A percentile compares a stretch with the other conserved stretches of the same genome.
Evolutionary conservation across 1,139 yeast species (phyloP).

Genomic region (Protomyces inouyei): DNA sequence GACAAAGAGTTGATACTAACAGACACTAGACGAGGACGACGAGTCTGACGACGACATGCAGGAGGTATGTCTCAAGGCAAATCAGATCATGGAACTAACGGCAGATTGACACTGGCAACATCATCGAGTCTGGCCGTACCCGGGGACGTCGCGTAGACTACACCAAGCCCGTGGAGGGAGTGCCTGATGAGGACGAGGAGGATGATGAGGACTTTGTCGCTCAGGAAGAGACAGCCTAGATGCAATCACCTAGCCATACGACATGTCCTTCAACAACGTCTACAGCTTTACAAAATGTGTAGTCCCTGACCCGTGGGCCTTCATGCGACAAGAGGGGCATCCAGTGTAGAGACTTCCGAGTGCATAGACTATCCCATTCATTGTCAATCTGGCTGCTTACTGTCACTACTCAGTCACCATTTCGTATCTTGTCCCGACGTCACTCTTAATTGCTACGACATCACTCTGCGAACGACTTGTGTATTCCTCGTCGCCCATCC

Average conservation of each 20-base stretch:
- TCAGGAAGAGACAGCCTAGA: background rate
- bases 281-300: too few species aligned
- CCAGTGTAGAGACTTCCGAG: too few species aligned
- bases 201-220: constrained; percentile 23
- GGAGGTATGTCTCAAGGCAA: constrained; percentile 42
- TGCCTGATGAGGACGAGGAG: constrained; percentile 28
- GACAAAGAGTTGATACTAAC: background rate
- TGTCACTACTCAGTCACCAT: too few species aligned
- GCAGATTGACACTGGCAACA: constrained; percentile 70
- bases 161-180: constrained; percentile 42
- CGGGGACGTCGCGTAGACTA: constrained; percentile 87
- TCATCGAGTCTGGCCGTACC: constrained; percentile 80
- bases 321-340: too few species aligned
- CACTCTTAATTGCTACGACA: too few species aligned
- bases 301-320: too few species aligned
- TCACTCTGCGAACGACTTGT: too few species aligned
- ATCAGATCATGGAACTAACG: background rate
- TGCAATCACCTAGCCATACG: background rate
- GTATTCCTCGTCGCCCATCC: too few species aligned
- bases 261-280: too few species aligned
- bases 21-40: constrained; percentile 40
- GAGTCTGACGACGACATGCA: constrained; percentile 72
- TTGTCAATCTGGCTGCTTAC: too few species aligned
- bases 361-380: too few species aligned
- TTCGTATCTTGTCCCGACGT: too few species aligned